A percentile compares a stretch with the other conserved stretches of the same genome.
Conservation (phyloP, 2,329 filamentous ascomycete species). For the Trichoderma citrinoviride region DNA sequence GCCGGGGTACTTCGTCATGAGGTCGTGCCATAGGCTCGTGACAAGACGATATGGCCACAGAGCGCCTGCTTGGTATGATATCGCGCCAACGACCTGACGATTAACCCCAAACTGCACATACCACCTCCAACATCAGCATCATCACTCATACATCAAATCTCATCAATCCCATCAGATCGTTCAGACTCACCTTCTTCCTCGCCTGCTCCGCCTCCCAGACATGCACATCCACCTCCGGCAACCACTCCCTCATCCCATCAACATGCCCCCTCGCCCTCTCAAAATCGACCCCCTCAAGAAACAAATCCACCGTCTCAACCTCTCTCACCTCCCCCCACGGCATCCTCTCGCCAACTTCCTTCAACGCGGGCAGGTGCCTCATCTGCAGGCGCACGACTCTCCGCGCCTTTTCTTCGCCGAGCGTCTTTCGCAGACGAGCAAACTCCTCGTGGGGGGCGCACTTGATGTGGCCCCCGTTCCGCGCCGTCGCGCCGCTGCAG, state of each 20-base stretch:
- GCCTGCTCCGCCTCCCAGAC: constrained; percentile 38
- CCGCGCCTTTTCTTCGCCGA: constrained; percentile 40
- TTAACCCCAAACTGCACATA: constrained; percentile 36
- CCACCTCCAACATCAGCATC: neutral
- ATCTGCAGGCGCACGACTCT: constrained; percentile 45
- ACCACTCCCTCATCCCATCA: constrained; percentile 34
- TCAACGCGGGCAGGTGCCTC: constrained; percentile 40
- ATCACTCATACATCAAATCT: neutral
- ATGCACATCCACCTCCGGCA: constrained; percentile 41
- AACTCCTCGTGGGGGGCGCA: constrained; percentile 44
- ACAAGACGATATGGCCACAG: constrained; percentile 53
- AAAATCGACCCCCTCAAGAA: constrained; percentile 39
- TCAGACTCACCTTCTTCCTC: constrained; percentile 29
- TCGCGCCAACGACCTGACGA: constrained; percentile 39
- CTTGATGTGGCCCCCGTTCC: constrained; percentile 54
- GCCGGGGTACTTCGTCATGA: constrained; percentile 37
- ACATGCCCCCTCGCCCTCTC: constrained; percentile 34
- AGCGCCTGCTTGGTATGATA: constrained; percentile 47
- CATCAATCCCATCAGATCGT: neutral
- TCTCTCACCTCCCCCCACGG: constrained; percentile 41
- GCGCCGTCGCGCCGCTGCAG: constrained; percentile 52
- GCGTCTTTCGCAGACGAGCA: constrained; percentile 30
- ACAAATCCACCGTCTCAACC: constrained; percentile 49
- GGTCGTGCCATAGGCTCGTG: constrained; percentile 43
- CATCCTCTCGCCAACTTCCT: constrained; percentile 39